Base-by-base conservation (phyloP, 306 rosid species). In the Trifolium repens region DNA sequence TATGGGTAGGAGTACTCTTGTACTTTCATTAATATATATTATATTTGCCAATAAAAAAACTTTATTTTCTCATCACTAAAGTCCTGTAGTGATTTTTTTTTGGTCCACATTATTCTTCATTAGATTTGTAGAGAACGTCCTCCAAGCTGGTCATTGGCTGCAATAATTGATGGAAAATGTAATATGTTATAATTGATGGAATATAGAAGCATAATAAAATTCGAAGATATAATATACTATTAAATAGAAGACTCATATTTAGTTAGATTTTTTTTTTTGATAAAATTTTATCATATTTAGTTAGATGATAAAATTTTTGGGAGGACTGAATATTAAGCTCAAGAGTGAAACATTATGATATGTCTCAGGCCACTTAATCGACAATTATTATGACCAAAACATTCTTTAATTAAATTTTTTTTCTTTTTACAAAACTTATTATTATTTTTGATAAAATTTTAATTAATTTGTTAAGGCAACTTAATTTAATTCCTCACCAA, bases 401-500 rank as follows among this genome's bases (percentile, higher is more conserved):
- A 22, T 22, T 22, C 24, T 22, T 22, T 22, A 22, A 22, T 22
- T 22, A 22, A 22, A 22, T 22, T 27, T 32, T 32, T 32, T 32
- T 30, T 30, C 34, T 30, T 30, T 30, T 4, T 30, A 30, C 34
- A 30, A 30, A 30, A 30, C 4, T 37, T 37, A 37, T 50, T 15
- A 8, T 49, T 22, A 22, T 15, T 50, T 50, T 15, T 50, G 9
- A n/a, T 3, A 12, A 2, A 50, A 50, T 6, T 52, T 52, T 16
- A n/a, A 52, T 52, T 16, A 16, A 52, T n/a, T 52, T 2, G 11
- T 16, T 53, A 53, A 53, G 12, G 1, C 9, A 13, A 59, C 2
- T 59, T 13, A 59, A 59, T 59, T 59, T 59, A 59, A 59, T 2
- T 59, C 1, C 67, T 32, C 8, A 61, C 67, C 67, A 27, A 32